Evolutionary conservation across 768 basidiomycete genomes (phyloP).

Genomic region (Suillus lakei): DNA sequence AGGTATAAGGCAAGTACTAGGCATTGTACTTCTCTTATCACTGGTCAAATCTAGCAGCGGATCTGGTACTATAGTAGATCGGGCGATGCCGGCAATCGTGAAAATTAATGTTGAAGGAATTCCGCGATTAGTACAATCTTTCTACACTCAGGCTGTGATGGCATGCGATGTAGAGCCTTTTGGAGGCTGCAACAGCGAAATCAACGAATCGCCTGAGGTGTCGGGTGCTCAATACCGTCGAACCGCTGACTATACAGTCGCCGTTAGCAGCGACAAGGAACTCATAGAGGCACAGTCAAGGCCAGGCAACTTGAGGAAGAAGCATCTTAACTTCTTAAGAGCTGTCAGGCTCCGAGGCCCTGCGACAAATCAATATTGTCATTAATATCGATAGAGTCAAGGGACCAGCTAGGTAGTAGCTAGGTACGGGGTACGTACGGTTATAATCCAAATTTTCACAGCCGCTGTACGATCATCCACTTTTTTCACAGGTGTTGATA

Average conservation of each 20-base stretch:
- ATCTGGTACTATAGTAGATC: too few species aligned
- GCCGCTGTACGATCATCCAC: not conserved
- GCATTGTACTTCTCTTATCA: too few species aligned
- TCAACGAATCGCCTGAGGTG: not conserved
- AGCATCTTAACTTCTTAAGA: too few species aligned
- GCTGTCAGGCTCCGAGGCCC: not conserved
- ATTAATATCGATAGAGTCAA: not conserved
- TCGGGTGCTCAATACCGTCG: not conserved
- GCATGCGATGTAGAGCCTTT: not conserved
- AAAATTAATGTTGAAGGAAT: too few species aligned
- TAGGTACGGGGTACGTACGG: not conserved
- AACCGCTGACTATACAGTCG: not conserved
- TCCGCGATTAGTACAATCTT: too few species aligned
- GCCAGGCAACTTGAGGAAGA: too few species aligned
- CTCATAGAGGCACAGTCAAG: too few species aligned
- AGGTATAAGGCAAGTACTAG: slow-evolving; percentile 11
- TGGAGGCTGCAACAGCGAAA: not conserved
- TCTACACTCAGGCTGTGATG: too few species aligned
- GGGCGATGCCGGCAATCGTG: not conserved
- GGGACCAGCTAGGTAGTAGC: too few species aligned
- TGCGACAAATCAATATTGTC: not conserved
- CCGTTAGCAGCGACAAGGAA: not conserved
- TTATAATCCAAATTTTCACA: not conserved
- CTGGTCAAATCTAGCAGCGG: too few species aligned
- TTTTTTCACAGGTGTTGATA: not conserved